Evolutionary conservation across 1,284 basidiomycete species (phyloP), one percentile per base, ranked within the genome.

Genomic region (Melanopsichium pennsylvanicum): DNA sequence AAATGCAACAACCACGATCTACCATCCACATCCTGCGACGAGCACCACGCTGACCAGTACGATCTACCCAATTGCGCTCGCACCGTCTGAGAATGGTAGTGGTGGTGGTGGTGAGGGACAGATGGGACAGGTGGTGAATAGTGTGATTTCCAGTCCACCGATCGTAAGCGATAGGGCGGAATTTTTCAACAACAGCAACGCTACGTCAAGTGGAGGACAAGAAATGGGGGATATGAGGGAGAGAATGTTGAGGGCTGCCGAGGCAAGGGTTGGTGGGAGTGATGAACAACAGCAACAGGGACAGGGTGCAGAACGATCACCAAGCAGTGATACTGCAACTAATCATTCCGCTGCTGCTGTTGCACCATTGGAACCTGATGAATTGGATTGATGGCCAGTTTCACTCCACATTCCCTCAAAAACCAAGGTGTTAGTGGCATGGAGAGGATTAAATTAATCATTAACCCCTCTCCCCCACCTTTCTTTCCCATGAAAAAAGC

Each of bases 141-240:
- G 49, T 26, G 59, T 62, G 40, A 37, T 62, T 8, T 59, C 54
- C 22, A 51, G 47, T 52, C 59, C 66, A 16, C 60, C 66, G 15
- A 57, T 69, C 19, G 66, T 62, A 3, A 42, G 37, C n/a, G 66
- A 62, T 56, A 34, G 55, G 5, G 58, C 49, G n/a, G 59, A 47
- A 18, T 61, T 50, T 23, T 61, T 54, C 8, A 12, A 31, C 29
- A 47, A 16, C 16, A n/a, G 8, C 21, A 21, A 19, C 42, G 23
- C 26, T 29, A 21, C 10, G 50, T 22, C 16, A 21, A 26, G 10
- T 15, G 31, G 18, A 18, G 41, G 21, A 1, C 36, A 22, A 15
- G n/a, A 21, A 18, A 19, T 41, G 34, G 50, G 60, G 21, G 51
- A 52, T 35, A 63, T 58, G 59, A 44, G 66, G 11, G 66, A 63